Base-by-base conservation (phyloP, 2,329 filamentous ascomycete species). In the Beauveria scarabaeidicola region DNA sequence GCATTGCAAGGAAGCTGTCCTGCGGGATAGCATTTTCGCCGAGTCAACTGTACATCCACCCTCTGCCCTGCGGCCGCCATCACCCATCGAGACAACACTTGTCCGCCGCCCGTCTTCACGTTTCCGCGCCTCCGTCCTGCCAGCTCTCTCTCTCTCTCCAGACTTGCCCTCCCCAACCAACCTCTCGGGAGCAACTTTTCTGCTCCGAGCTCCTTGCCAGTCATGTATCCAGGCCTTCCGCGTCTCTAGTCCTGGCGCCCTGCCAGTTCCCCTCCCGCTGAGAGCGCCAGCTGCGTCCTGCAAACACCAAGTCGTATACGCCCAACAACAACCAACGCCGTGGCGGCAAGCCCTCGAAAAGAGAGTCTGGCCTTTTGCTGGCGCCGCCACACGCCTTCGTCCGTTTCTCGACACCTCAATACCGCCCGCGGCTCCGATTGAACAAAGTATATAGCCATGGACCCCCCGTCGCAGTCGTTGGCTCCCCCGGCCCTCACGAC, bases 401-500 rank as follows among this genome's bases (percentile, higher is more conserved):
- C 21, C 15, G 13, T 25, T 10, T 19, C 52, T 52, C 43, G 53
- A 47, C 19, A 47, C 6, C 8, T 47, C 27, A 23, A 36, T 38
- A 51, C 29, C 9, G 8, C 2, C 21, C 36, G 58, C 40, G 44
- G 56, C 55, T 36, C 52, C 60, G 55, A 63, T 47, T 55, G 32
- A 55, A 50, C 23, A 47, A 27, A 47, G 32, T 21, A 47, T 47
- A 67, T 64, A 63, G 70, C 68, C 68, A 81, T 83, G 80, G 79
- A 80, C 63, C 70, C 67, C 60, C 64, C 63, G 29, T 63, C 66
- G 52, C 71, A 64, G 59, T 64, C 66, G 63, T 73, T 83, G 70
- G 79, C 79, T 52, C 80, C 81, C 62, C 81, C 80, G 62, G 79
- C 77, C 63, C 77, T 84, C 64, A 72, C 76, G 66, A 77, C 78